Conservation (phyloP, 2,329 filamentous ascomycete species). For the Aspergillus tanneri region DNA sequence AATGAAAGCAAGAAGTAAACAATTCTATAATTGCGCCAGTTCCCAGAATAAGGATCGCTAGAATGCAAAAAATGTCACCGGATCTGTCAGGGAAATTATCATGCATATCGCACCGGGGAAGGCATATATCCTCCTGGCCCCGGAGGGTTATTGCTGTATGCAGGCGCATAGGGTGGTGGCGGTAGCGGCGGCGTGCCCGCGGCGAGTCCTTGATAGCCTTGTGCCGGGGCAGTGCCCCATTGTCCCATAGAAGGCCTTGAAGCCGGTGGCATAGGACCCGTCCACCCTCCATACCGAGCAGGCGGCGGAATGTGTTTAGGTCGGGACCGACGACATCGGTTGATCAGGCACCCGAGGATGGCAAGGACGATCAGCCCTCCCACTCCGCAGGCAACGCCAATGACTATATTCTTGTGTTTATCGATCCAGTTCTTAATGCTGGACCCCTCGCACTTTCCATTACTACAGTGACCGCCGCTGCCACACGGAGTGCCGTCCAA, state of each 20-base stretch:
- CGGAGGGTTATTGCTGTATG: slow-evolving; percentile 5
- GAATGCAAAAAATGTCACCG: not conserved
- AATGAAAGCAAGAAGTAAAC: not conserved
- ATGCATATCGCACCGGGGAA: slow-evolving; percentile 26
- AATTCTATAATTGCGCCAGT: slow-evolving; percentile 2
- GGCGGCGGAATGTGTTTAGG: slow-evolving; percentile 19
- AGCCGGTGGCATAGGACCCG: slow-evolving; percentile 13
- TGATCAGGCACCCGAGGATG: slow-evolving; percentile 65
- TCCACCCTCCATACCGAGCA: slow-evolving; percentile 13
- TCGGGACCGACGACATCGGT: slow-evolving; percentile 52
- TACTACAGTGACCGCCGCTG: slow-evolving; percentile 74
- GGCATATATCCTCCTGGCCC: slow-evolving; percentile 12
- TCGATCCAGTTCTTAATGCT: slow-evolving; percentile 75
- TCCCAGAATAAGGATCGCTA: slow-evolving; percentile 2
- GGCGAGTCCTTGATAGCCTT: slow-evolving; percentile 26
- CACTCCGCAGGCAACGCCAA: slow-evolving; percentile 70
- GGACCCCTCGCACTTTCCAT: slow-evolving; percentile 73
- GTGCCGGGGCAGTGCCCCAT: slow-evolving; percentile 24
- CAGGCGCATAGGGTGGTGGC: slow-evolving; percentile 22
- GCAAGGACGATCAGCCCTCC: slow-evolving; percentile 70
- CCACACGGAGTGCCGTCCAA: slow-evolving; percentile 85
- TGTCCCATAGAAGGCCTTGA: slow-evolving; percentile 18
- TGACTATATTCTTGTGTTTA: slow-evolving; percentile 75
- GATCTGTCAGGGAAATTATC: slow-evolving; percentile 10
- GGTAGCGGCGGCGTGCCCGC: slow-evolving; percentile 22